Evolutionary conservation across 192 early-diverging fungal species (phyloP), one percentile per base, ranked within the genome.

Genomic region (Gamsiella multidivaricata): DNA sequence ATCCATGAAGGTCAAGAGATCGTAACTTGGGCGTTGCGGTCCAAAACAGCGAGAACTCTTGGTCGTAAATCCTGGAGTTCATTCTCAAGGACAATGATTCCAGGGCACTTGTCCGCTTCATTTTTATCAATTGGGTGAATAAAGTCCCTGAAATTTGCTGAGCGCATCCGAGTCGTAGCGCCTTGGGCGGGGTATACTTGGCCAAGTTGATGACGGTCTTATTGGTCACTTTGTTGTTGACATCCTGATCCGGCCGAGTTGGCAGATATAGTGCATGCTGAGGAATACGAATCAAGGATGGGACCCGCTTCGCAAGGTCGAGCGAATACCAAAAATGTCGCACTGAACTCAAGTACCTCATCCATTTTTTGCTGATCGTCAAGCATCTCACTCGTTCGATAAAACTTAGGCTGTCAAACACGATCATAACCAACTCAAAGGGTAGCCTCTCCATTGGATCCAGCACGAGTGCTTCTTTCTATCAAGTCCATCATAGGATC

Each of bases 391-490:
- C 52, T 56, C 73, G 64, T 36, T 76, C 58, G 7, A 52, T 64
- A 33, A 76, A 76, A 0, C 51, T 68, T n/a, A 76, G 50, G 17
- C 32, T 47, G 9, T 36, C 65, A 33, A 76, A 76, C 0, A 76
- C 39, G 15, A 51, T 37, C 52, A 62, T 52, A 8, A 76, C 43
- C 53, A 76, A 37, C 31, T 76, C 73, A n/a, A 61, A 62, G 0
- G 73, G 73, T 4, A 76, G 53, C 23, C 65, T 66, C 2, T 76
- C 73, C 57, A 76, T 62, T 1, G 73, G 73, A 46, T 76, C 73
- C 33, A 76, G 25, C 2, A 76, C 34, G 14, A 37, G 57, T 0
- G 73, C 59, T 45, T 68, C 71, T 39, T 34, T 65, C 62, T 75
- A 54, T 22, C 20, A 4, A 50, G 23, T 39, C 7, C 37, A 39